phyloP scores from a whole-genome alignment of 257 asterid genomes.

The Jacaranda mimosifolia region DNA sequence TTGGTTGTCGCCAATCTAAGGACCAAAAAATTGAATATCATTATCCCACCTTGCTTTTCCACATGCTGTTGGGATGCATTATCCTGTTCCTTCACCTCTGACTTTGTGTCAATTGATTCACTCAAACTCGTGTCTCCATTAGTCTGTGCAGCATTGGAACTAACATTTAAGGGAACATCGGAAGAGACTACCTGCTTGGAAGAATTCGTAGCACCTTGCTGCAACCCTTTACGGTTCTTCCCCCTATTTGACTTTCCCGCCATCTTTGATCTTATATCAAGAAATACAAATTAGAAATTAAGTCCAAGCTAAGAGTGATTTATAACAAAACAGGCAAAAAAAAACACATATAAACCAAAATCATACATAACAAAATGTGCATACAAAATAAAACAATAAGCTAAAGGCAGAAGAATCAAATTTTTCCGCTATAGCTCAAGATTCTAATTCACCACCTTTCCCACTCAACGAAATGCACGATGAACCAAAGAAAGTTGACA shows the following conservation, averaged over 20 bases:
- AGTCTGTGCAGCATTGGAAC: conserved; percentile 40
- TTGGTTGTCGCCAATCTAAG: not conserved
- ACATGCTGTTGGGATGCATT: conserved; percentile 43
- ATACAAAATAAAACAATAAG: not conserved
- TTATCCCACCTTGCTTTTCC: conserved; percentile 53
- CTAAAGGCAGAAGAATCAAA: not conserved
- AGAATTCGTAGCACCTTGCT: conserved; percentile 42
- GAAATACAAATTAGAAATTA: conserved; percentile 1
- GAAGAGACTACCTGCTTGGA: conserved; percentile 45
- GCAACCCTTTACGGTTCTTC: conserved; percentile 60
- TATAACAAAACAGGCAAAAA: not conserved
- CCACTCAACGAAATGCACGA: conserved; percentile 19
- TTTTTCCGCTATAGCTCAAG: not conserved
- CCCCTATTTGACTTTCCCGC: conserved; percentile 76
- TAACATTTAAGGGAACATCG: conserved; percentile 44
- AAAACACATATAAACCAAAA: not conserved
- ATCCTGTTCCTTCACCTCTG: conserved; percentile 45
- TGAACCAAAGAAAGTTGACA: not conserved
- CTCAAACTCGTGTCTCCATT: conserved; percentile 51
- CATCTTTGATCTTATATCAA: conserved; percentile 52
- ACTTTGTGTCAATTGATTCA: conserved; percentile 35
- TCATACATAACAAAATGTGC: not conserved
- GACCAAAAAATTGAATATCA: conserved; percentile 4
- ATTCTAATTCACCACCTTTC: not conserved
- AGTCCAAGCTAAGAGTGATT: not conserved